A percentile compares a stretch with the other conserved stretches of the same genome.
Conservation (phyloP, 2,329 filamentous ascomycete species). For the Xylaria polymorpha region DNA sequence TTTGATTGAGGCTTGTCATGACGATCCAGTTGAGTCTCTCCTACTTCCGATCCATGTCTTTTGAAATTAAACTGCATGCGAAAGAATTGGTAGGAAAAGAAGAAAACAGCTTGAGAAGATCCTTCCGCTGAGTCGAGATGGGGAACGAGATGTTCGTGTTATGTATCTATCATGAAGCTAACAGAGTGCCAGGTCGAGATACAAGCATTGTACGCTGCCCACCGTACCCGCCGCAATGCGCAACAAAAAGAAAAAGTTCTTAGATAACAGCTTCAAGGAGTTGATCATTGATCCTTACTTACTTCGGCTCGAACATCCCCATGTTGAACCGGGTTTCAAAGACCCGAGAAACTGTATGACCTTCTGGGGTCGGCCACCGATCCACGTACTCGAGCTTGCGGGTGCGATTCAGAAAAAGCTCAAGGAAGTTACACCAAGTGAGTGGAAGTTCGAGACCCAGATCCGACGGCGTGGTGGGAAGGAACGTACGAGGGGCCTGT, state of each 20-base stretch:
- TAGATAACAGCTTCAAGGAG: constrained; percentile 74
- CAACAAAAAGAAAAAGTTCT: constrained; percentile 79
- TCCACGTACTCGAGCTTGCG: constrained; percentile 75
- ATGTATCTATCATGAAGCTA: constrained; percentile 29
- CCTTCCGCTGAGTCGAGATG: background rate
- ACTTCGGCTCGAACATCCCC: constrained; percentile 72
- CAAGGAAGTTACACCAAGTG: constrained; percentile 74
- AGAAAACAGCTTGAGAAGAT: too few species aligned
- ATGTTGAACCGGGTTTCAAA: constrained; percentile 73
- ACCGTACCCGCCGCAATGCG: constrained; percentile 79
- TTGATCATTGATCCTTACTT: constrained; percentile 82
- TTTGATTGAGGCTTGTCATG: constrained; percentile 74
- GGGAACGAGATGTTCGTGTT: background rate
- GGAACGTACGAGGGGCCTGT: too few species aligned
- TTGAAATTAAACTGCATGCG: background rate
- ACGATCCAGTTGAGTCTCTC: constrained; percentile 69
- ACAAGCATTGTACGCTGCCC: constrained; percentile 76
- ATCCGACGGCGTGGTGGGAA: background rate
- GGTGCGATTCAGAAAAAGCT: constrained; percentile 75
- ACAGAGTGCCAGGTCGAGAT: constrained; percentile 67
- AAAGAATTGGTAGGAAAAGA: background rate
- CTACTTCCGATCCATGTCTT: background rate
- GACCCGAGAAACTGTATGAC: constrained; percentile 86
- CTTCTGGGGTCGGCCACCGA: constrained; percentile 87
- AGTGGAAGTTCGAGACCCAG: constrained; percentile 50